Evolutionary conservation across 1,139 yeast species (phyloP), one percentile per base, ranked within the genome.

Genomic region (Candida albicans): DNA sequence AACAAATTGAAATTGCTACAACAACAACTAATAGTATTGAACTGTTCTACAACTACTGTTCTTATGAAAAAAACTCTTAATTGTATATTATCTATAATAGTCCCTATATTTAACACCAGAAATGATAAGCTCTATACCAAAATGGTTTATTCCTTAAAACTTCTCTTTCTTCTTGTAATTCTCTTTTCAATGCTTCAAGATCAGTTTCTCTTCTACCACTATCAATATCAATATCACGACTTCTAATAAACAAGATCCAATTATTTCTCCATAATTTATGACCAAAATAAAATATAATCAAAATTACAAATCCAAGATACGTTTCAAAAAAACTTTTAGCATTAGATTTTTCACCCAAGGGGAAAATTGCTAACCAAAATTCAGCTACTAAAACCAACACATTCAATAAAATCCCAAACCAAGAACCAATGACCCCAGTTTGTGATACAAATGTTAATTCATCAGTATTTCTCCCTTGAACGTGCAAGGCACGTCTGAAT

Each of bases 381-480:
- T 80, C 81, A 8, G 82, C 83, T 39, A 75, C 65, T 33, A 81
- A 64, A 42, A 84, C 81, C 46, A 82, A 59, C 15, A 72, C 41
- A 52, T 75, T 70, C 51, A 81, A 61, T 15, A 69, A 49, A 1
- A 73, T 63, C 14, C 83, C 83, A 57, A 68, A 73, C 50, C 65
- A 62, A 1, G 85, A 77, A 14, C 85, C 85, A 51, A 64, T 59
- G n/a, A 75, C 57, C 40, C 86, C 85, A 10, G 76, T 65, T 57
- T 79, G 84, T 2, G 85, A 70, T 4, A 60, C 66, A 57, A 77
- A 81, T 1, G 82, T 68, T 41, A 81, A 59, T 55, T 81, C 86
- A 49, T 72, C 76, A 8, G 69, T 86, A 75, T 31, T 39, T 52
- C 73, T 61, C 2, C 66, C 65, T 46, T 67, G 68, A 2, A 47